Evolutionary conservation across 306 rosid species (phyloP).

Genomic region (Dryas alaskensis): DNA sequence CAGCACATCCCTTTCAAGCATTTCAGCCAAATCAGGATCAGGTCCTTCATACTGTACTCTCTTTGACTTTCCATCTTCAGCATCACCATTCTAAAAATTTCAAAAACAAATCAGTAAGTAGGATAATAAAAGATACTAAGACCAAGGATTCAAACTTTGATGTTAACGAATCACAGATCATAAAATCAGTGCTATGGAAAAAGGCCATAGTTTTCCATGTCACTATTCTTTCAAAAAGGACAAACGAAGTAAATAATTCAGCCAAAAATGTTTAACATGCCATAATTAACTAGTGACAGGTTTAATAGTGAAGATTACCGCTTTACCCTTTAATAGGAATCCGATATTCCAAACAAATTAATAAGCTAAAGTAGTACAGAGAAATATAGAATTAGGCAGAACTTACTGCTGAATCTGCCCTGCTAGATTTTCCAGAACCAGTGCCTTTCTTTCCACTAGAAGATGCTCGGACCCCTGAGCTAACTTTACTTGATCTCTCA

Average conservation of each 20-base stretch:
- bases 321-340: background rate
- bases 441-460: conserved; percentile 60
- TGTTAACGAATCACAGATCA: background rate
- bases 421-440: conserved; percentile 62
- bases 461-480: conserved; percentile 56
- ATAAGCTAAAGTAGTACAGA: background rate
- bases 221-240: background rate
- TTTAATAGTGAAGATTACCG: background rate
- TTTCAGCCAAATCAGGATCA: conserved; percentile 96
- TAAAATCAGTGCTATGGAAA: background rate
- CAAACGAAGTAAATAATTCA: background rate
- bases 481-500: conserved; percentile 53
- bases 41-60: conserved; percentile 88
- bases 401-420: conserved; percentile 63
- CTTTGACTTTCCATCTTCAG: conserved; percentile 84
- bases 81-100: conserved; percentile 58
- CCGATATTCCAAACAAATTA: background rate
- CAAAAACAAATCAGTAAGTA: conserved; percentile 12
- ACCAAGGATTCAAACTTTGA: background rate
- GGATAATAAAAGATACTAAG: background rate
- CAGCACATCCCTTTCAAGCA: conserved; percentile 95
- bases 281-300: conserved; percentile 1
- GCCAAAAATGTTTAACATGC: background rate
- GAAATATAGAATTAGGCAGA: background rate
- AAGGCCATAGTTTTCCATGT: background rate